phyloP scores from a whole-genome alignment of 2,329 filamentous ascomycete genomes.

The Aspergillus arachidicola region DNA sequence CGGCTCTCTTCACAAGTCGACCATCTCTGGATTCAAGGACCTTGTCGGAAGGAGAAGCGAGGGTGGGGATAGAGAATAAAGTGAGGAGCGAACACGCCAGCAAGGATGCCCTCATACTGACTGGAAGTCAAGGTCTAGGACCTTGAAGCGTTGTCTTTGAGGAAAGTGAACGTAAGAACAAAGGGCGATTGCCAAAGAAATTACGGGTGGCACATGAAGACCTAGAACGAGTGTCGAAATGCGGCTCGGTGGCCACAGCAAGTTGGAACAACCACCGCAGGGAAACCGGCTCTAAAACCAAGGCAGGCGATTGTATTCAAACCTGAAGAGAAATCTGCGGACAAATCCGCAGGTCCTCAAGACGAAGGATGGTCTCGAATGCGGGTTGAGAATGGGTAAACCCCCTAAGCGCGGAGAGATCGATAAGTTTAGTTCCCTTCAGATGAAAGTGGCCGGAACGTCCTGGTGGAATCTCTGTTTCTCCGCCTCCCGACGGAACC shows the following conservation, averaged over 20 bases:
- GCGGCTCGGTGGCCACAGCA: conserved; percentile 12
- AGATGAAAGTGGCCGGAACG: conserved; percentile 15
- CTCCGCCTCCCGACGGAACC: conserved; percentile 38
- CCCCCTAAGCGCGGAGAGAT: conserved; percentile 13
- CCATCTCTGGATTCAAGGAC: conserved; percentile 19
- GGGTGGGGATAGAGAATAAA: conserved; percentile 36
- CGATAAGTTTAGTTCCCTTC: conserved; percentile 3
- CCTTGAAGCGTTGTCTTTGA: conserved; percentile 10
- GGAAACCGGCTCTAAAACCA: not conserved
- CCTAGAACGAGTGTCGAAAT: conserved; percentile 15
- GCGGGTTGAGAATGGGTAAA: conserved; percentile 20
- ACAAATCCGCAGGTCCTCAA: conserved; percentile 15
- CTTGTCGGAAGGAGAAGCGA: conserved; percentile 32
- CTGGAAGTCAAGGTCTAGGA: conserved; percentile 20
- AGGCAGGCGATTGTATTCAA: not conserved
- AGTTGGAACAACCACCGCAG: conserved; percentile 11
- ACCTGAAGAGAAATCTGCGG: not conserved
- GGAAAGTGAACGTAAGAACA: conserved; percentile 14
- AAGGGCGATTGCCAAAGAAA: conserved; percentile 20
- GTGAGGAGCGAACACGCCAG: conserved; percentile 42
- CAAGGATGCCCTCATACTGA: conserved; percentile 42
- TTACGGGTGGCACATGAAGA: conserved; percentile 36
- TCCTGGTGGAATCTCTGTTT: conserved; percentile 33
- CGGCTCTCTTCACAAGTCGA: conserved; percentile 32
- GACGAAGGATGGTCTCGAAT: conserved; percentile 6